Evolutionary conservation across 768 basidiomycete genomes (phyloP).

Genomic region (Boletellus sp.): DNA sequence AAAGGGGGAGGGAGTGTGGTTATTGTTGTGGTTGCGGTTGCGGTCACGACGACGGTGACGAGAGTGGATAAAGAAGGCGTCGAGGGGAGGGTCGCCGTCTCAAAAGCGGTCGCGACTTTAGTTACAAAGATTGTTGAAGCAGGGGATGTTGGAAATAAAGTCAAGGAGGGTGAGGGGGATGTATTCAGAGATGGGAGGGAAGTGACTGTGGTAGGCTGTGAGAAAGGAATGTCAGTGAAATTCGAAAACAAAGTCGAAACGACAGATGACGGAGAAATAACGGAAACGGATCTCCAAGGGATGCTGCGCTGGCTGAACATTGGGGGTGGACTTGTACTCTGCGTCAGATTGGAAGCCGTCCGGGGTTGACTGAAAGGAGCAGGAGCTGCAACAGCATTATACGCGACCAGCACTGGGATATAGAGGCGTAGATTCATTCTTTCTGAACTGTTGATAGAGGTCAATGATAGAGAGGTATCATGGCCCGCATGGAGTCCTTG

Average conservation of each 20-base stretch:
- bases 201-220: background rate
- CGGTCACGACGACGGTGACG: conserved; percentile 9
- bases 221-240: background rate
- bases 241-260: background rate
- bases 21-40: background rate
- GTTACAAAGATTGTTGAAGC: conserved; percentile 7
- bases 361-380: conserved; percentile 4
- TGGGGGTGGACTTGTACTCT: background rate
- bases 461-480: background rate
- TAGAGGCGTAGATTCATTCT: conserved; percentile 8
- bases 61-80: conserved; percentile 3
- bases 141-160: background rate
- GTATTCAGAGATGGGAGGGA: background rate
- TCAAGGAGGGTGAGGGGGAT: background rate
- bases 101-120: conserved; percentile 4
- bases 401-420: conserved; percentile 18
- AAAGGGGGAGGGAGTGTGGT: background rate
- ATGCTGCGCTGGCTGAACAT: background rate
- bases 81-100: conserved; percentile 6
- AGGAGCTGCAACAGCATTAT: conserved; percentile 8
- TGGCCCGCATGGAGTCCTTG: background rate
- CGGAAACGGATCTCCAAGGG: background rate
- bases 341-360: background rate
- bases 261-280: background rate
- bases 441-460: background rate